These are phyloP conservation scores for Magnusiomyces clavatus DNA, from an alignment of 1,139 yeast genomes.

Conservation along the genomic window DNA sequence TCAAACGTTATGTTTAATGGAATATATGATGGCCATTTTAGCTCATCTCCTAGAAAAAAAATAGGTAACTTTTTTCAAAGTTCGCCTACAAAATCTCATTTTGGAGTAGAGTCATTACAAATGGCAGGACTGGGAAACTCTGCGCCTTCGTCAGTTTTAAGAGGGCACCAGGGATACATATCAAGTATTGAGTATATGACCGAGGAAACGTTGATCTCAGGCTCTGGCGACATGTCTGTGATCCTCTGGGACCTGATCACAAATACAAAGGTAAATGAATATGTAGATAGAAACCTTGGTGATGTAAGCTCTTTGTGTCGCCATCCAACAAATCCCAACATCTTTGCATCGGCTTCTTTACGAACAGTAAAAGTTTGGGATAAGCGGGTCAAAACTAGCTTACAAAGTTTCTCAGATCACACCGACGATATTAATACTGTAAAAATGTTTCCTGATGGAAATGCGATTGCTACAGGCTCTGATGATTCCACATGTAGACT, in stretches of 20 bases:
- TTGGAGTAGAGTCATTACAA: slow-evolving; percentile 4
- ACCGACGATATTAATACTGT: slow-evolving; percentile 61
- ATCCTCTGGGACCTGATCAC: slow-evolving; percentile 71
- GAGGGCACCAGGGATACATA: slow-evolving; percentile 79
- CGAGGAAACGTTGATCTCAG: slow-evolving; percentile 51
- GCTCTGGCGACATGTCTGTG: slow-evolving; percentile 81
- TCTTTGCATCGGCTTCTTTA: slow-evolving; percentile 70
- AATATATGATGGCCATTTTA: slow-evolving; percentile 7
- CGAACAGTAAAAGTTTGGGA: slow-evolving; percentile 73
- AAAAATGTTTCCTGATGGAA: slow-evolving; percentile 61
- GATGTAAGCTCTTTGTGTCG: slow-evolving; percentile 58
- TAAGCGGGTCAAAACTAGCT: slow-evolving; percentile 44
- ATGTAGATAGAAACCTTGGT: slow-evolving; percentile 62
- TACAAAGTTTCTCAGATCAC: slow-evolving; percentile 52
- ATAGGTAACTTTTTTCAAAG: slow-evolving; percentile 1
- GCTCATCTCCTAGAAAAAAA: slow-evolving; percentile 13
- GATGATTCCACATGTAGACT: slow-evolving; percentile 73
- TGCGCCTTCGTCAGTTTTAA: slow-evolving; percentile 43
- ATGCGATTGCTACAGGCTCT: slow-evolving; percentile 51
- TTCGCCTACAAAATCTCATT: background rate
- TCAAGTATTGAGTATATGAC: slow-evolving; percentile 64
- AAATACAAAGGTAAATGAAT: slow-evolving; percentile 49
- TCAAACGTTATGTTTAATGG: no score
- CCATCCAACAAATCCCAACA: slow-evolving; percentile 25
- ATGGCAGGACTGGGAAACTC: slow-evolving; percentile 27